A percentile compares a stretch with the other conserved stretches of the same genome.
These are phyloP conservation scores for Thelonectria olida DNA, from an alignment of 2,329 filamentous ascomycete genomes.

Conservation along the genomic window DNA sequence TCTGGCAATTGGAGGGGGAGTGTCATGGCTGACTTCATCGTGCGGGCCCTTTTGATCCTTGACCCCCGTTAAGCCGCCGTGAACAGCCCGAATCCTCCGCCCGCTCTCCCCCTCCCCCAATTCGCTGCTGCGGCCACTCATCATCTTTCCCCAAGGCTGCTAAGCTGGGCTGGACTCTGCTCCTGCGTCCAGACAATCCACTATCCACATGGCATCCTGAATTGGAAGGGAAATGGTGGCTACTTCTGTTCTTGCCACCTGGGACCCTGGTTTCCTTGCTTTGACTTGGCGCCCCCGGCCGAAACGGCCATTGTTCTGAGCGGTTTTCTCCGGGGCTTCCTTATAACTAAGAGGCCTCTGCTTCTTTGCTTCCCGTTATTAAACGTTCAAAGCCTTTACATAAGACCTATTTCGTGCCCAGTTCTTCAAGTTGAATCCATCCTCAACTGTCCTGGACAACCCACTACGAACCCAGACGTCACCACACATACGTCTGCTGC, in stretches of 20 bases:
- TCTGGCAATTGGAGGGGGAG: too few species aligned
- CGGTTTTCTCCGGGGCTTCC: slow-evolving; percentile 38
- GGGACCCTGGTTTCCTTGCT: slow-evolving; percentile 17
- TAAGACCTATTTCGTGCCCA: slow-evolving; percentile 2
- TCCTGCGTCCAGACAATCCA: slow-evolving; percentile 21
- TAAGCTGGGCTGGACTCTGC: slow-evolving; percentile 26
- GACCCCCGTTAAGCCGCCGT: slow-evolving; percentile 26
- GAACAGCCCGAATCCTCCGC: slow-evolving; percentile 35
- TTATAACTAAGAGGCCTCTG: slow-evolving; percentile 17
- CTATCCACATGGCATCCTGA: slow-evolving; percentile 15
- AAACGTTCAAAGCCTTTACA: background rate
- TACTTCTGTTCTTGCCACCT: slow-evolving; percentile 21
- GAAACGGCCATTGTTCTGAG: slow-evolving; percentile 38
- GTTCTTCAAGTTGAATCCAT: too few species aligned
- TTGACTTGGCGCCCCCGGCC: slow-evolving; percentile 29
- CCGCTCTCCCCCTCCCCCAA: slow-evolving; percentile 19
- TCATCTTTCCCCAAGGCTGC: slow-evolving; percentile 33
- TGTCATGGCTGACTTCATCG: slow-evolving; percentile 38
- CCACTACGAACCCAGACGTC: too few species aligned
- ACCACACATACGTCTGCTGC: background rate
- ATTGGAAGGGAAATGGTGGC: slow-evolving; percentile 17
- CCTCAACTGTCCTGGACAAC: too few species aligned
- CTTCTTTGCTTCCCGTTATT: background rate
- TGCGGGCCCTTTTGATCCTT: slow-evolving; percentile 21
- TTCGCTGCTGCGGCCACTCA: slow-evolving; percentile 10